phyloP scores from a whole-genome alignment of 257 asterid genomes.

The Avicennia marina region DNA sequence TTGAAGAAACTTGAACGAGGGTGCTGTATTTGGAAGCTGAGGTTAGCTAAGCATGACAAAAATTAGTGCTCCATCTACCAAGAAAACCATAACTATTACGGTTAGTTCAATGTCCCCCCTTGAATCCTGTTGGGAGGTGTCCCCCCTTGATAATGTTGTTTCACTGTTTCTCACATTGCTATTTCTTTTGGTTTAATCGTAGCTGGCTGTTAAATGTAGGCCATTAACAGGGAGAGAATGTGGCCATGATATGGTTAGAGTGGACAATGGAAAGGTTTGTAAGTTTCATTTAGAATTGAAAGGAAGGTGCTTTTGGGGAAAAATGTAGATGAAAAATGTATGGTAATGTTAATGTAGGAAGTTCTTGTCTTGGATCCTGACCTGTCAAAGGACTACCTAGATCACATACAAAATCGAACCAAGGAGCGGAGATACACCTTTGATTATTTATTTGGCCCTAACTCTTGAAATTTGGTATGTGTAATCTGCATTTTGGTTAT shows the following conservation, averaged over 20 bases:
- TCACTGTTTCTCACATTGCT: not conserved
- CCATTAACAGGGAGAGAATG: conserved; percentile 68
- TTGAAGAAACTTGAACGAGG: not conserved
- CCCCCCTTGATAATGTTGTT: not conserved
- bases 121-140: not conserved
- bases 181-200: conserved; percentile 9
- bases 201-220: conserved; percentile 96
- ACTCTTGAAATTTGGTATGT: conserved; percentile 63
- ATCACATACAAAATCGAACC: conserved; percentile 73
- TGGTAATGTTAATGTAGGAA: conserved; percentile 52
- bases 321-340: conserved; percentile 14
- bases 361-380: conserved; percentile 91
- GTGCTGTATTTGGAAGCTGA: conserved; percentile 24
- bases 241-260: conserved; percentile 73
- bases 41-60: conserved; percentile 62
- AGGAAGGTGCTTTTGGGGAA: not conserved
- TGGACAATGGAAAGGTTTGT: conserved; percentile 64
- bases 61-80: conserved; percentile 74
- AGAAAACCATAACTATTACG: conserved; percentile 71
- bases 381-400: conserved; percentile 82
- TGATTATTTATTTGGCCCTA: conserved; percentile 83
- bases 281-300: conserved; percentile 4
- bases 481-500: not conserved
- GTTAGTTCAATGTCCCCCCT: conserved; percentile 30
- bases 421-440: conserved; percentile 75